Evolutionary conservation across 2,329 filamentous ascomycete species (phyloP), one percentile per base, ranked within the genome.

Genomic region (Sordariomycetes sp.): DNA sequence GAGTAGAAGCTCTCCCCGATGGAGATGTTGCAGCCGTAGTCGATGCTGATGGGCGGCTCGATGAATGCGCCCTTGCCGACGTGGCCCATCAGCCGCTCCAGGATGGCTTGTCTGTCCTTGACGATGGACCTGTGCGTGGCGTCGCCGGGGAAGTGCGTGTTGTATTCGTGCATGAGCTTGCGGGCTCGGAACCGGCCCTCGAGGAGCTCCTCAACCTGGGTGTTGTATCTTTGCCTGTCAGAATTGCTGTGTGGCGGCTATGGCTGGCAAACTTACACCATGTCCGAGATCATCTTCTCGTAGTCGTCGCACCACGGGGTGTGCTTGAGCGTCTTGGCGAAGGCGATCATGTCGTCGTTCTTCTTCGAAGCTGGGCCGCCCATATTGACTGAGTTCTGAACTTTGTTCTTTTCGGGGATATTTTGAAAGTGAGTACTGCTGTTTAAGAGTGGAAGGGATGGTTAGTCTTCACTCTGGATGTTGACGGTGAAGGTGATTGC

Each of bases 221-320:
- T 52, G 44, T 74, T 55, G 53, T 78, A 77, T 23, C 69, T 73
- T 31, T 12, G 20, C 14, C 17, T 5, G 21, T 12, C 16, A 21
- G 26, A 20, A 16, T 30, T 4, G 18, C 12, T 19, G 15, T 16
- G 15, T 11, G 20, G 18, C 6, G n/a, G 11, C 30, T 4, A 4
- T 23, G 25, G 27, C 19, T 11, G 20, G 9, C 8, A 23, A 14
- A 48, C 63, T 43, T 49, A 74, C 71, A 77, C 58, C 59, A 78
- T 72, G 19, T 74, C 73, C 0, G 72, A 78, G 31, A 79, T 71
- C 72, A 79, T 79, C 46, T 70, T 72, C 46, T 79, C 71, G 35
- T 77, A 79, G 39, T 77, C 68, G 7, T 77, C 73, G 38, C 70
- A 68, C 60, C 67, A 72, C 1, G 72, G 72, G 2, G 68, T 57